phyloP scores from a whole-genome alignment of 169 alveolate genomes.

The Babesia caballi region DNA sequence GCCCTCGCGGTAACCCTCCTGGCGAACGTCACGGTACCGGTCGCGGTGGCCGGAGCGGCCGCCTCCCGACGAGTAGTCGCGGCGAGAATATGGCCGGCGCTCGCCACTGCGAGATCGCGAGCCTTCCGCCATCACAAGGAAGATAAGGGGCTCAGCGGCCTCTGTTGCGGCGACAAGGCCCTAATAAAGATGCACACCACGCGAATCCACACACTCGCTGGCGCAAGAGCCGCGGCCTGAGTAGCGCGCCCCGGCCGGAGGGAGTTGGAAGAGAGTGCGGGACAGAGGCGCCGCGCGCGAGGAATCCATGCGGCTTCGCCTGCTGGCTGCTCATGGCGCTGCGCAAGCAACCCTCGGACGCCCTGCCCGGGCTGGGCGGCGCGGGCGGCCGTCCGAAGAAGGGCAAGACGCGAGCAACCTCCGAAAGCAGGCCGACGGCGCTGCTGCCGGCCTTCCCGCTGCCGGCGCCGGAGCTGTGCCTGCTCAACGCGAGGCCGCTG shows the following conservation, averaged over 20 bases:
- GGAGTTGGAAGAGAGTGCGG: background rate
- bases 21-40: background rate
- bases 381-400: background rate
- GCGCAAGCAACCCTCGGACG: background rate
- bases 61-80: background rate
- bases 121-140: background rate
- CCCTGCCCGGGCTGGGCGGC: background rate
- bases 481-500: slow-evolving; percentile 7
- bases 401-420: background rate
- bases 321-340: background rate
- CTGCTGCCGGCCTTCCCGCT: slow-evolving; percentile 16
- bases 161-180: too few species aligned
- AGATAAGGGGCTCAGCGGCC: background rate
- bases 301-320: background rate
- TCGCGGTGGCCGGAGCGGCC: background rate
- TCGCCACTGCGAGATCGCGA: background rate
- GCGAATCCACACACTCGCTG: background rate
- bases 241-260: background rate
- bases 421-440: background rate
- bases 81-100: background rate
- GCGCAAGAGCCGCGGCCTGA: background rate
- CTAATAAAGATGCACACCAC: too few species aligned
- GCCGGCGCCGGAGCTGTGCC: slow-evolving; percentile 29
- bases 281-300: background rate
- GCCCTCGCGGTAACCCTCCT: background rate